A percentile compares a stretch with the other conserved stretches of the same genome.
phyloP scores from a whole-genome alignment of 495 filamentous ascomycete genomes.

The Entonaema liquescens region DNA sequence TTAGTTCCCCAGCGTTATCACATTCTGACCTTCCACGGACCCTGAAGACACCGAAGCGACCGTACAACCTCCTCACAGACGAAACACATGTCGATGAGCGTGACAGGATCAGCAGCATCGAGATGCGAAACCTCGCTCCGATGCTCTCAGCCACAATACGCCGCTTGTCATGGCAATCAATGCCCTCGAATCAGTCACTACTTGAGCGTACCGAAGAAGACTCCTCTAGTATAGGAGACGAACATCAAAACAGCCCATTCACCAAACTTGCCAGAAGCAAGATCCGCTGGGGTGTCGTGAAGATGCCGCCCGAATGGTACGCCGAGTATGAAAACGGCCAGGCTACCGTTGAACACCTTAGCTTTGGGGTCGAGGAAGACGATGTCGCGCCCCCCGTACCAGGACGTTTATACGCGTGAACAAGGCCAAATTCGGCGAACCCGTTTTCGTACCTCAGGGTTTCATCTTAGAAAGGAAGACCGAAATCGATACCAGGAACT shows the following conservation, averaged over 20 bases:
- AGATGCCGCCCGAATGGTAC: constrained; percentile 32
- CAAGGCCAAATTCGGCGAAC: not conserved
- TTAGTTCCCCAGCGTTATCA: not conserved
- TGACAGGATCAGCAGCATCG: not conserved
- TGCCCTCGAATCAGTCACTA: constrained; percentile 3
- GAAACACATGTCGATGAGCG: not conserved
- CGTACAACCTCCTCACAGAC: not conserved
- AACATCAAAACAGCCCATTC: constrained; percentile 9
- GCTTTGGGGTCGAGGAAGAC: constrained; percentile 39
- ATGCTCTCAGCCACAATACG: not conserved
- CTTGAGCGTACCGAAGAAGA: constrained; percentile 12
- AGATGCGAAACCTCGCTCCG: constrained; percentile 11
- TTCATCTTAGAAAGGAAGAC: not conserved
- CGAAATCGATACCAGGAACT: not conserved
- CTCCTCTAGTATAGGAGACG: not conserved
- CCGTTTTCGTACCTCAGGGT: not conserved
- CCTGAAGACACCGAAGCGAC: constrained; percentile 9
- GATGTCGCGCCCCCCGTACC: constrained; percentile 16
- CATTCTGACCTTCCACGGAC: not conserved
- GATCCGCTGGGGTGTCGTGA: constrained; percentile 35
- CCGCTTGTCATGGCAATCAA: constrained; percentile 3
- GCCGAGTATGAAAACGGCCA: constrained; percentile 17
- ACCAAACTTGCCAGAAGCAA: constrained; percentile 31
- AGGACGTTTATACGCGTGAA: constrained; percentile 24
- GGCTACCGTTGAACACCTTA: constrained; percentile 17